Evolutionary conservation across 441 rosid genomes (phyloP).

Genomic region (Eutrema salsugineum): DNA sequence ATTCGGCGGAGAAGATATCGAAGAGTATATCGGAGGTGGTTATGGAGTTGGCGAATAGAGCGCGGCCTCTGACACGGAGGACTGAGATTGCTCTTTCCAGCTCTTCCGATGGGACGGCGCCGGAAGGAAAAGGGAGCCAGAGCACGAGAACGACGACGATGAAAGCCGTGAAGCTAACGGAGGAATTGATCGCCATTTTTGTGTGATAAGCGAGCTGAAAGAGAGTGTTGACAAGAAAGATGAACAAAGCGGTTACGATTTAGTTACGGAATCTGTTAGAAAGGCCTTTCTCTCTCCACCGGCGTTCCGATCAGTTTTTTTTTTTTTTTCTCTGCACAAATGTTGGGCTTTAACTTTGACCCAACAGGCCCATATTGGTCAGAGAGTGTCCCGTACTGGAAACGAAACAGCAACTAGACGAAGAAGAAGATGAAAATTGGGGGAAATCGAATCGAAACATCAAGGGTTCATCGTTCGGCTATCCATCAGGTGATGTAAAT

Average conservation of each 20-base stretch:
- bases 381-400: not conserved
- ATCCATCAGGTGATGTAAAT: slow-evolving; percentile 3
- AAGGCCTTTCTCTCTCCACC: not conserved
- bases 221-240: not conserved
- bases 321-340: not conserved
- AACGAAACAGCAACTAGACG: not conserved
- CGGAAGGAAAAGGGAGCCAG: slow-evolving; percentile 7
- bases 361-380: not conserved
- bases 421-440: not conserved
- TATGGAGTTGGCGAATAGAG: slow-evolving; percentile 38
- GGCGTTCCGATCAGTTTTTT: not conserved
- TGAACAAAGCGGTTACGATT: not conserved
- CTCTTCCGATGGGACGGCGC: slow-evolving; percentile 29
- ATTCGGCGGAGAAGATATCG: slow-evolving; percentile 32
- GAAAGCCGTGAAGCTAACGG: not conserved
- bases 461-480: slow-evolving; percentile 5
- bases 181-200: slow-evolving; percentile 11
- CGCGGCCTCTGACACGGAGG: slow-evolving; percentile 33
- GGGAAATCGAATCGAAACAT: slow-evolving; percentile 12
- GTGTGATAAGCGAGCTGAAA: not conserved
- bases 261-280: not conserved
- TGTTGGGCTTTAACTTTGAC: too few relatives aligned
- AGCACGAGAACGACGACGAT: not conserved
- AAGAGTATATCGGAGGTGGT: slow-evolving; percentile 37
- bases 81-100: slow-evolving; percentile 30